Percentiles rank a stretch among this genome's conserved stretches.
phyloP scores from a whole-genome alignment of 805 yeast genomes.

The Metschnikowia drakensbergensis region DNA sequence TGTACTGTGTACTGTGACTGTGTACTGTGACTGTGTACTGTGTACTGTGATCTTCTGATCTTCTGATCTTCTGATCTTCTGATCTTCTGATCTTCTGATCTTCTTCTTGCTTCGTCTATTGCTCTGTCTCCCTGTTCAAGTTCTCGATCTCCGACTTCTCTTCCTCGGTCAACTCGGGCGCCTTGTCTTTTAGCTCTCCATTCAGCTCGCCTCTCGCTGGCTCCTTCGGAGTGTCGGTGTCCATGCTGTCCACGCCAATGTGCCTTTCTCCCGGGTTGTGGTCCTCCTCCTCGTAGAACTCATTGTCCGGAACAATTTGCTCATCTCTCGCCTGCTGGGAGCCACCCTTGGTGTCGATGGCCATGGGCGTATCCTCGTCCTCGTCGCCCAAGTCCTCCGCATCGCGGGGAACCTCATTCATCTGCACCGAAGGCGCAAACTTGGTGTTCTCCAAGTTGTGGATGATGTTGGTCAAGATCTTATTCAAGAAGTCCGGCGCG shows the following conservation, averaged over 20 bases:
- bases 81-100: not conserved
- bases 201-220: not conserved
- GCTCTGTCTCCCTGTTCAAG: conserved; percentile 23
- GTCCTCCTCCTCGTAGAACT: conserved; percentile 68
- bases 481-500: conserved; percentile 85
- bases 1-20: no score
- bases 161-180: conserved; percentile 29
- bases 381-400: conserved; percentile 83
- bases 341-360: conserved; percentile 89
- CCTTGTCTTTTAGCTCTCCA: conserved; percentile 2
- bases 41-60: no score
- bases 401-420: conserved; percentile 85
- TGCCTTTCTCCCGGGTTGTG: conserved; percentile 38
- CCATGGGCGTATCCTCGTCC: conserved; percentile 75
- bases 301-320: conserved; percentile 65
- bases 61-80: not conserved
- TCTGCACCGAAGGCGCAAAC: conserved; percentile 95
- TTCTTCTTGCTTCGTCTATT: not conserved
- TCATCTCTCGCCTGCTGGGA: conserved; percentile 81
- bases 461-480: conserved; percentile 72
- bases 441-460: conserved; percentile 83
- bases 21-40: no score
- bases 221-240: conserved; percentile 5
- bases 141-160: conserved; percentile 37
- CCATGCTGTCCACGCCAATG: conserved; percentile 15